Evolutionary conservation across 306 rosid genomes (phyloP).

Genomic region (Dalbergia cultrata): DNA sequence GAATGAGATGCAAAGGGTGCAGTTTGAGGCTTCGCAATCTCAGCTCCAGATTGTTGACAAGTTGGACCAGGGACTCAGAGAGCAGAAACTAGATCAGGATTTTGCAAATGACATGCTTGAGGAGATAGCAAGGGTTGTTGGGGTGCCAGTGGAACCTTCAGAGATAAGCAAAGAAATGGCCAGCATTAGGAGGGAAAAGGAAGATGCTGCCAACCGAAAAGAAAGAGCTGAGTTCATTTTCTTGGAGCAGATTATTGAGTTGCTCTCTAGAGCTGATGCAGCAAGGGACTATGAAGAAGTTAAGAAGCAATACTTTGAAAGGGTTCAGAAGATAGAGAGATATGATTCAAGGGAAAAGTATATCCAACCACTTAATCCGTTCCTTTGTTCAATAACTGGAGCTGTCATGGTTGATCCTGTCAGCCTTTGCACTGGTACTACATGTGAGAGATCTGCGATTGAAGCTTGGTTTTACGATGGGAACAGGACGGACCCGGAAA

Average conservation of each 20-base stretch:
- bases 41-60: constrained; percentile 74
- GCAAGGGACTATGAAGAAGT: constrained; percentile 87
- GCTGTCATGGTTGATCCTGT: constrained; percentile 88
- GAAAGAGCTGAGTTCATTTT: constrained; percentile 76
- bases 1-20: constrained; percentile 87
- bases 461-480: constrained; percentile 66
- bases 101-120: constrained; percentile 81
- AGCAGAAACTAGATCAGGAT: constrained; percentile 75
- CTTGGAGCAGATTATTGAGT: constrained; percentile 78
- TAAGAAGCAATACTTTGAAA: constrained; percentile 68
- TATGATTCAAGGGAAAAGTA: constrained; percentile 63
- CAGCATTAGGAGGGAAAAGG: constrained; percentile 77
- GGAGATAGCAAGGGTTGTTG: constrained; percentile 79
- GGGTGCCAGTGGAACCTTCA: constrained; percentile 85
- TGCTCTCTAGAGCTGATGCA: constrained; percentile 88
- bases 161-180: constrained; percentile 85
- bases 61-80: constrained; percentile 70
- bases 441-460: constrained; percentile 85
- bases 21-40: constrained; percentile 72
- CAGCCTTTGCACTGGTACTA: constrained; percentile 88
- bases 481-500: constrained; percentile 66
- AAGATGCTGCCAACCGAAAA: constrained; percentile 75
- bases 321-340: constrained; percentile 69
- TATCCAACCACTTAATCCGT: constrained; percentile 69
- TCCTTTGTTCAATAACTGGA: constrained; percentile 61